These are phyloP conservation scores for Vaccinium corymbosum DNA, from an alignment of 148 eudicot genomes.

Conservation along the genomic window DNA sequence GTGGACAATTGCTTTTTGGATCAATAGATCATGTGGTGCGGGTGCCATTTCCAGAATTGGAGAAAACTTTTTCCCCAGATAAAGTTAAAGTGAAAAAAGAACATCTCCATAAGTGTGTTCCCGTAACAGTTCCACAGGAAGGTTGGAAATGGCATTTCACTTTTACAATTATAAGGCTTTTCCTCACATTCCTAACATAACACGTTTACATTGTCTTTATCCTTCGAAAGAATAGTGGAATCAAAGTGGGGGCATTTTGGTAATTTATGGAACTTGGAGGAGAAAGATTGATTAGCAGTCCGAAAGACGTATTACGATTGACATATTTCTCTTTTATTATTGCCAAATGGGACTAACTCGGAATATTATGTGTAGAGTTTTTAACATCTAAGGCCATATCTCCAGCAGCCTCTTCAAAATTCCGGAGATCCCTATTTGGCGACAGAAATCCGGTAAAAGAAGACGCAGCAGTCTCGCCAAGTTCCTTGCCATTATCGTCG, in stretches of 20 bases:
- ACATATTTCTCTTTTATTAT: too few species aligned
- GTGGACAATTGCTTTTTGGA: not conserved
- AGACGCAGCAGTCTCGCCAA: too few species aligned
- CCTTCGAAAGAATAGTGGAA: not conserved
- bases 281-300: not conserved
- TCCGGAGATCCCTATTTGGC: too few species aligned
- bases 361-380: too few species aligned
- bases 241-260: not conserved
- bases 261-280: not conserved
- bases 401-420: too few species aligned
- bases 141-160: constrained; percentile 4
- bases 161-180: not conserved
- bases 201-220: not conserved
- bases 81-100: not conserved
- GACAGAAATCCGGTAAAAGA: too few species aligned
- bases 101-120: not conserved
- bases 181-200: too few species aligned
- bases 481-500: too few species aligned
- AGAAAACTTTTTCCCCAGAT: constrained; percentile 1
- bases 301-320: too few species aligned
- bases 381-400: too few species aligned
- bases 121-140: not conserved
- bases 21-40: not conserved
- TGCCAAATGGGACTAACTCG: too few species aligned
- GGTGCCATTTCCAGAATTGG: not conserved